A percentile compares a stretch with the other conserved stretches of the same genome.
Conservation (phyloP, 164 flowering plant genomes). For the Platanus orientalis region DNA sequence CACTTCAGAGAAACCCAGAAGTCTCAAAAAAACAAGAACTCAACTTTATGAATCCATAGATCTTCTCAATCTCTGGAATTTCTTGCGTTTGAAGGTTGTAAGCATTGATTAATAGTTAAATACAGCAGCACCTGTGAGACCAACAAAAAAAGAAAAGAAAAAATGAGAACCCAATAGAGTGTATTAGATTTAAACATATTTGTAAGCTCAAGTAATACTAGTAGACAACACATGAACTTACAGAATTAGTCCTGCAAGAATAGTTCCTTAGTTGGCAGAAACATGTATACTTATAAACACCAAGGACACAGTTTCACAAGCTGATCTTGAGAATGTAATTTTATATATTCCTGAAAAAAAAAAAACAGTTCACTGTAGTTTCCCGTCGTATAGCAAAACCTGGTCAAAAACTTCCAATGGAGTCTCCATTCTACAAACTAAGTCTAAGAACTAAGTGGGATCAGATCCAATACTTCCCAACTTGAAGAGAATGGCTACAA, state of each 20-base stretch:
- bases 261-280: conserved; percentile 19
- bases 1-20: neutral
- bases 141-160: neutral
- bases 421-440: conserved; percentile 22
- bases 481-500: conserved; percentile 24
- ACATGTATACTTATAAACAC: conserved; percentile 35
- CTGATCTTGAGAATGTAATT: conserved; percentile 21
- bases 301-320: conserved; percentile 22
- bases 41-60: neutral
- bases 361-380: conserved; percentile 8
- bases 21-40: neutral
- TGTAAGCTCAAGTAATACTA: conserved; percentile 15
- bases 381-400: conserved; percentile 27
- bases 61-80: neutral
- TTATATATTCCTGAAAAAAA: conserved; percentile 16
- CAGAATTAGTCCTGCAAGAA: conserved; percentile 27
- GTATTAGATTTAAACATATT: neutral
- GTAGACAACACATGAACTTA: conserved; percentile 14
- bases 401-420: conserved; percentile 25
- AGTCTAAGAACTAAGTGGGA: conserved; percentile 23
- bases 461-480: conserved; percentile 16
- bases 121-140: conserved; percentile 4
- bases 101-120: neutral
- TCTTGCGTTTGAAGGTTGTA: neutral
- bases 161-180: neutral